Base-by-base conservation (phyloP, 352 stramenopile genomes). In the Globisporangium nodosum region DNA sequence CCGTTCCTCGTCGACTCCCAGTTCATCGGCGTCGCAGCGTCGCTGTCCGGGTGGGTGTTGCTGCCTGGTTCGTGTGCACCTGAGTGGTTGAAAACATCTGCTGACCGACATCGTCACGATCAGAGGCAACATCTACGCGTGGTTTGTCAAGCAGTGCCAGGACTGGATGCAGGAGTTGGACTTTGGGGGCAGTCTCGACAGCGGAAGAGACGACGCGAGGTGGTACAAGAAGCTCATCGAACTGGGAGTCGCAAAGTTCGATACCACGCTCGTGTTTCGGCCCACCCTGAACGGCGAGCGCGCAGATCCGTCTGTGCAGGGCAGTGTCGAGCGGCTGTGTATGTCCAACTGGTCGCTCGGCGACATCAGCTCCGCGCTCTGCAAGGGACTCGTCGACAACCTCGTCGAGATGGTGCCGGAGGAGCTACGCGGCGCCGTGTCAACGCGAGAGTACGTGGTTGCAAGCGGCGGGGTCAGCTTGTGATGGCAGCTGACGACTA, bases 271-370 rank as follows among this genome's bases (percentile, higher is more conserved):
- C 30, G 60, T 52, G 15, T 89, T 90, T 47, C 31, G 62, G n/a
- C 85, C 85, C 11, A 91, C 76, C 30, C 68, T 94, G 16, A 80
- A 76, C 31, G 85, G 85, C 37, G 85, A 94, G 62, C 81, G 85
- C 8, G 61, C 66, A 7, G 59, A 74, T 24, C 74, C 76, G n/a
- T 60, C 58, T 5, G 48, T 61, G 3, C 65, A 63, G 1, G 81
- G 78, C 30, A 70, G 48, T 11, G 82, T 92, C 49, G 33, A 75
- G 27, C 65, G 75, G 9, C 56, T 94, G 46, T 51, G 60, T 12
- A 80, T 88, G 58, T 58, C 74, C 57, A 92, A 91, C 60, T 87
- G 74, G 60, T 85, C 71, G 13, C 70, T 94, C 33, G 81, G 85
- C 35, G 80, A 94, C 48, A 76, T 92, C 37, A 89, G 71, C 40